These are phyloP conservation scores for Magnaporthiopsis incrustans DNA, from an alignment of 2,329 filamentous ascomycete genomes.

Conservation along the genomic window DNA sequence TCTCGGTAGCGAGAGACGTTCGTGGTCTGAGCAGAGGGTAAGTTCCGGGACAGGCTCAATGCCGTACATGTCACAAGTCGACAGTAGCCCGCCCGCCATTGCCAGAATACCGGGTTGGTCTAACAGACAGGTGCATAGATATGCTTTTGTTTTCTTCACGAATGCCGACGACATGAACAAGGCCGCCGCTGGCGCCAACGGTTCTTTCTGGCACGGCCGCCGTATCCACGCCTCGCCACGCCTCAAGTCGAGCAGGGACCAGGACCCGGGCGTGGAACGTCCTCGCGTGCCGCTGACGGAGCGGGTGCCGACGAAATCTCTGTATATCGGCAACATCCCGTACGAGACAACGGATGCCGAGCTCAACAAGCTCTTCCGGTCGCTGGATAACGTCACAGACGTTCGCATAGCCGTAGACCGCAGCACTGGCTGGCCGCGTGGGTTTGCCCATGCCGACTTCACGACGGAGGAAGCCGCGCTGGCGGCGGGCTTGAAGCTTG, in stretches of 20 bases:
- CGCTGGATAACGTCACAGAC: slow-evolving; percentile 61
- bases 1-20: slow-evolving; percentile 22
- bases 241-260: neutral
- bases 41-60: slow-evolving; percentile 6
- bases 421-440: slow-evolving; percentile 69
- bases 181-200: slow-evolving; percentile 22
- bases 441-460: slow-evolving; percentile 82
- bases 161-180: slow-evolving; percentile 14
- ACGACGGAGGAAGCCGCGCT: slow-evolving; percentile 56
- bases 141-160: slow-evolving; percentile 24
- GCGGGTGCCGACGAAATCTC: slow-evolving; percentile 16
- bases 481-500: slow-evolving; percentile 48
- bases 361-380: slow-evolving; percentile 67
- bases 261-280: neutral
- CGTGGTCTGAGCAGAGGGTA: slow-evolving; percentile 28
- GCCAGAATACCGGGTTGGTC: neutral
- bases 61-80: too few species aligned
- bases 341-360: slow-evolving; percentile 81
- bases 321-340: slow-evolving; percentile 81
- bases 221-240: slow-evolving; percentile 21
- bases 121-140: slow-evolving; percentile 18
- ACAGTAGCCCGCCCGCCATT: neutral
- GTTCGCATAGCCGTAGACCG: slow-evolving; percentile 79
- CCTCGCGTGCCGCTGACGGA: neutral
- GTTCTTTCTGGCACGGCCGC: slow-evolving; percentile 30